These are phyloP conservation scores for Erythrobasidium hasegawianum DNA, from an alignment of 1,284 basidiomycete genomes.

Conservation along the genomic window DNA sequence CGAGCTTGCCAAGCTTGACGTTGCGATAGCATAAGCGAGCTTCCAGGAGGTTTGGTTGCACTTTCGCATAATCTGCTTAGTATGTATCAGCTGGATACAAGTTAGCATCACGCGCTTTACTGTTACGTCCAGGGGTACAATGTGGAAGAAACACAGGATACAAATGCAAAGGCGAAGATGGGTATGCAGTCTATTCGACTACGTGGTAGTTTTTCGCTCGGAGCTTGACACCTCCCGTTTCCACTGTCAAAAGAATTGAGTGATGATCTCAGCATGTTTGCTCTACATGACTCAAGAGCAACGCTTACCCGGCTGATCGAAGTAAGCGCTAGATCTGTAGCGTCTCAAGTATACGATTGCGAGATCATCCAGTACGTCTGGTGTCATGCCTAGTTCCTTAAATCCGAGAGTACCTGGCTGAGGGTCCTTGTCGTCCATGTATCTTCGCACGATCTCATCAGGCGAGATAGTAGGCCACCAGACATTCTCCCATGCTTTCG, in stretches of 20 bases:
- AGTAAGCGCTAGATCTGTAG: conserved; percentile 63
- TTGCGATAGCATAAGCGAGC: too few species aligned
- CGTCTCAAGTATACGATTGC: conserved; percentile 87
- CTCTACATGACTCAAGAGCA: too few species aligned
- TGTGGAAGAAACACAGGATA: too few species aligned
- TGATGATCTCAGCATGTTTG: too few species aligned
- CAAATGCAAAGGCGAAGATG: too few species aligned
- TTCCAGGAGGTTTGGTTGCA: too few species aligned
- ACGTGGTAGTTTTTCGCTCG: conserved; percentile 52
- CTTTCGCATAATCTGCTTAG: too few species aligned
- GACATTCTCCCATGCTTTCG: conserved; percentile 64
- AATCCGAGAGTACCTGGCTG: conserved; percentile 58
- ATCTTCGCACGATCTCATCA: conserved; percentile 85
- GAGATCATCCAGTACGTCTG: conserved; percentile 81
- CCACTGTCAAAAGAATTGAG: too few species aligned
- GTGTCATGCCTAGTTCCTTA: conserved; percentile 58
- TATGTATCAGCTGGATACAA: too few species aligned
- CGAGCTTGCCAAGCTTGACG: too few species aligned
- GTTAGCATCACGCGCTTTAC: too few species aligned
- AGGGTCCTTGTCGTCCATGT: conserved; percentile 67
- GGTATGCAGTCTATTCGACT: conserved; percentile 49
- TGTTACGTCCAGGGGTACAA: too few species aligned
- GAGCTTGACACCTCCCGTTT: conserved; percentile 50
- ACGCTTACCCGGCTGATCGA: conserved; percentile 43
- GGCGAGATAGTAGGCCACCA: conserved; percentile 94